phyloP scores from a whole-genome alignment of 805 yeast species.

The Kluyveromyces aestuarii region DNA sequence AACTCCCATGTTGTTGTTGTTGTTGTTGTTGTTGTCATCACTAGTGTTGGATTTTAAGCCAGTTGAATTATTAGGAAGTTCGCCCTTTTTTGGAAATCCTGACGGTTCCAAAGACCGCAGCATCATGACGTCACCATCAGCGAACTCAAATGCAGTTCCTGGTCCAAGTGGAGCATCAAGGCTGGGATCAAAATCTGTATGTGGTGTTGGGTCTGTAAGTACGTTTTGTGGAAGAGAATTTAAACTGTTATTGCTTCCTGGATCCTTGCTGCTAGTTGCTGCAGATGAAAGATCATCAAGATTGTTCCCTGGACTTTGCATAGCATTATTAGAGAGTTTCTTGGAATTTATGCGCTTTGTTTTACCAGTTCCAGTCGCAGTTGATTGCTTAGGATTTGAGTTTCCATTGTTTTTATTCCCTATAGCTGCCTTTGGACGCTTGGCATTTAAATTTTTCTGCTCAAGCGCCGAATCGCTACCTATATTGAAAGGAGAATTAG shows the following conservation, averaged over 20 bases:
- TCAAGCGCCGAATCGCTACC: neutral
- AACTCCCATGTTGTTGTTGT: neutral
- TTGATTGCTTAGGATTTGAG: neutral
- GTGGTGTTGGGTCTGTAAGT: conserved; percentile 9
- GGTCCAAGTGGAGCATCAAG: conserved; percentile 7
- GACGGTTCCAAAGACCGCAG: neutral
- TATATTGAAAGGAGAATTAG: conserved; percentile 1
- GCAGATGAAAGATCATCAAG: conserved; percentile 1
- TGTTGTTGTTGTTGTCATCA: neutral
- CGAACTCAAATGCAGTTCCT: conserved; percentile 5
- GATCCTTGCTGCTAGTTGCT: conserved; percentile 6
- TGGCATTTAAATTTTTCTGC: neutral
- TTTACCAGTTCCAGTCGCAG: neutral
- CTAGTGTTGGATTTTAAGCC: neutral
- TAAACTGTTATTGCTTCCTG: conserved; percentile 4
- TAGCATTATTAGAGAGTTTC: neutral
- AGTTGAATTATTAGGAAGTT: neutral
- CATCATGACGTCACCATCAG: conserved; percentile 5
- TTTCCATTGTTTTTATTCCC: neutral
- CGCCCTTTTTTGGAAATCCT: conserved; percentile 3
- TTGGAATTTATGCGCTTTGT: neutral
- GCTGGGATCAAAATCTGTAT: conserved; percentile 8
- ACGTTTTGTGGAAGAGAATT: conserved; percentile 4
- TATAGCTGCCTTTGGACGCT: neutral
- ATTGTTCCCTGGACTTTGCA: neutral